Evolutionary conservation across 2,329 filamentous ascomycete genomes (phyloP).

Genomic region (Pyrenophora tritici-repentis): DNA sequence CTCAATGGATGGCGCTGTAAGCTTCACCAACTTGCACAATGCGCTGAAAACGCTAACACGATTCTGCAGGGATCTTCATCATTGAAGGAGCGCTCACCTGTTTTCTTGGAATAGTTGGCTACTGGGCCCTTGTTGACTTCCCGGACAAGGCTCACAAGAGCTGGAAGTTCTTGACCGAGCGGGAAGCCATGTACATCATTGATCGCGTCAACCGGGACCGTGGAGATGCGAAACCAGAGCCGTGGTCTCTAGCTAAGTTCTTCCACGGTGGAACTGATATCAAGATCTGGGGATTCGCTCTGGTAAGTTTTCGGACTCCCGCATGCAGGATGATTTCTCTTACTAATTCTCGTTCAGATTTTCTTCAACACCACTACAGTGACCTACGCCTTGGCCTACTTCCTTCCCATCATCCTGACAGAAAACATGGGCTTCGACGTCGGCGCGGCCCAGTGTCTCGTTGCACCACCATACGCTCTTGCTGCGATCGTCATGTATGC

Average conservation of each 20-base stretch:
- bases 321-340: neutral
- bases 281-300: conserved; percentile 61
- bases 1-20: conserved; percentile 52
- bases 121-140: conserved; percentile 54
- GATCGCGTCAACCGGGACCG: conserved; percentile 59
- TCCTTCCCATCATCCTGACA: conserved; percentile 74
- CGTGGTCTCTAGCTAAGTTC: conserved; percentile 56
- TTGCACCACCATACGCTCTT: conserved; percentile 56
- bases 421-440: conserved; percentile 67
- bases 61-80: conserved; percentile 51
- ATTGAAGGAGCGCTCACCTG: conserved; percentile 52
- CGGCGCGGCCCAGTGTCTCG: conserved; percentile 69
- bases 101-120: conserved; percentile 47
- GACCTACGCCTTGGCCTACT: conserved; percentile 77
- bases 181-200: conserved; percentile 57
- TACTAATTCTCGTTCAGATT: conserved; percentile 41
- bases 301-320: conserved; percentile 29
- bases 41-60: conserved; percentile 22
- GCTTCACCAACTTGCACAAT: conserved; percentile 15
- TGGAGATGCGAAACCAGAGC: conserved; percentile 55
- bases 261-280: conserved; percentile 54
- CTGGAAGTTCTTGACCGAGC: conserved; percentile 52
- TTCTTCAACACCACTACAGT: conserved; percentile 70
- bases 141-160: conserved; percentile 50
- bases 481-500: conserved; percentile 52